Evolutionary conservation across 1,284 basidiomycete genomes (phyloP), one percentile per base, ranked within the genome.

Genomic region (Heliocybe sulcata): DNA sequence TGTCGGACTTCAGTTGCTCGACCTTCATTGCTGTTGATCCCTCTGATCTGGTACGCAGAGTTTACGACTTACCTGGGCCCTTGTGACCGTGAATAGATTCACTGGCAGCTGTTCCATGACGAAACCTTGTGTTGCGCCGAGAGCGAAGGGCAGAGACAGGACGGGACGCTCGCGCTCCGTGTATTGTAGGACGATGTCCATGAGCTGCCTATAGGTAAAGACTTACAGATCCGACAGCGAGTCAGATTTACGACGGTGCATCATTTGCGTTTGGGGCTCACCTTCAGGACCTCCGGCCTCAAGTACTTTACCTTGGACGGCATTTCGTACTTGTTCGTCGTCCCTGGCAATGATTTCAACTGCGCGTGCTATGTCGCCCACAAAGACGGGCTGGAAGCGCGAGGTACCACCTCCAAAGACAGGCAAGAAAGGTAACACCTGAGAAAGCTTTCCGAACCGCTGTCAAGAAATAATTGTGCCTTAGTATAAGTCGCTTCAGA

Each of bases 201-300:
- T 86, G 19, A 89, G 70, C 60, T 88, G 73, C 31, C 72, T 70
- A 63, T 84, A 88, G 0, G 82, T 84, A 62, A 82, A 78, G 8
- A 85, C 85, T 88, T 59, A 26, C 38, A 33, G 9, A 29, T 26
- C 42, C 31, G 8, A 42, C 16, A 42, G 49, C n/a, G 27, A 26
- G 45, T 26, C 14, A 11, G n/a, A 54, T 31, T 12, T 12, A 31
- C 4, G 12, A 31, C 29, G 29, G 29, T 31, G 12, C 29, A 31
- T 31, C 51, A 35, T 12, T 23, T 14, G 50, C 47, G 54, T 8
- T 29, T 38, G 2, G 16, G 12, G 67, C 76, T 56, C 58, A 85
- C 86, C 71, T 56, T 85, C 79, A 4, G 85, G 85, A 16, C 85
- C 85, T 11, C 84, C 85, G 20, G 82, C 84, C 67, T 89, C 85